Base-by-base conservation (phyloP, 768 basidiomycete genomes). In the Rickenella mellea region DNA sequence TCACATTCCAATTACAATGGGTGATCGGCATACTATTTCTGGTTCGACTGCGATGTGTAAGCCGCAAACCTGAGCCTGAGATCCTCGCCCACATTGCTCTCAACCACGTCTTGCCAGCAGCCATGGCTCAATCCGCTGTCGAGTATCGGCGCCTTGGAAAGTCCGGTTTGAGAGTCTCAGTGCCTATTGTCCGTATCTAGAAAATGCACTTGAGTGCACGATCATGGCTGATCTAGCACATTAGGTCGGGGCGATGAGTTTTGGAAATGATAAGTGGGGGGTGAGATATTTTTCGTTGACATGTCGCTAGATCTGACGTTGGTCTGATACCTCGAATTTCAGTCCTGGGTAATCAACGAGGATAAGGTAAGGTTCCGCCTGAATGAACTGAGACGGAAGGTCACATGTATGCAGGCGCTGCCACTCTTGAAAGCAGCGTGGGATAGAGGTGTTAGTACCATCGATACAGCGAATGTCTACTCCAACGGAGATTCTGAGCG, bases 401-500 rank as follows among this genome's bases (percentile, higher is more conserved):
- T 27, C n/a, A 4, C 30, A 27, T 11, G 27, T 20, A 41, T 51
- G 1, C 41, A 60, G n/a, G 56, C 60, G 0, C 41, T 60, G 15
- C 45, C 53, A 35, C 51, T 68, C 44, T 42, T 69, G 39, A 65
- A 66, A 44, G 53, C 56, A 8, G 69, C 69, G 3, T 68, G 56
- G 55, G 59, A 67, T 22, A 48, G 55, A 10, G 69, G 69, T 3
- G 57, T 70, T 45, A 64, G 56, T 42, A 66, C 62, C 4, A 56
- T 63, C 39, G 67, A 69, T 28, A 65, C 65, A 1, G 63, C 65
- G n/a, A 65, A 65, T 39, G 11, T 59, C 4, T 67, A 66, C 33
- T 58, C 57, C 14, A 57, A 58, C 27, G 64, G 62, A 20, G 56
- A 58, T 37, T 66, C 64, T 0, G 69, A 70, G 44, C 48, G 54